phyloP scores from a whole-genome alignment of 306 rosid genomes.

The Hippophae gyantsensis region DNA sequence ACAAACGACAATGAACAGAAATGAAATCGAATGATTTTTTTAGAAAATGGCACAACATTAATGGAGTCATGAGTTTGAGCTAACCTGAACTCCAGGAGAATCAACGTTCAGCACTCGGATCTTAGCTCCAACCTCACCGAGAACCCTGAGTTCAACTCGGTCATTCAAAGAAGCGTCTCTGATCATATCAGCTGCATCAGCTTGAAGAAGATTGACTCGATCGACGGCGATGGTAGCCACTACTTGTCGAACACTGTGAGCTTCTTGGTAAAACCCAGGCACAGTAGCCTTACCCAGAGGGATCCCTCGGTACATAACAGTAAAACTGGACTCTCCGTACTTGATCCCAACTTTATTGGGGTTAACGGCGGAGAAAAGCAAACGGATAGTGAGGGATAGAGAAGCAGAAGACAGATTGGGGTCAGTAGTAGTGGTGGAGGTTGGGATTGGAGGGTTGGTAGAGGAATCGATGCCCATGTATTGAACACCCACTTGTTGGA shows the following conservation, averaged over 20 bases:
- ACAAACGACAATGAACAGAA: neutral
- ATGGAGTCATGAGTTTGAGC: neutral
- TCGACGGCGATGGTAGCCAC: slow-evolving; percentile 76
- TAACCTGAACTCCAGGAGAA: slow-evolving; percentile 84
- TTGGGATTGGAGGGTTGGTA: slow-evolving; percentile 20
- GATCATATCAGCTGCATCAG: slow-evolving; percentile 74
- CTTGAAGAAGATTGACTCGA: slow-evolving; percentile 65
- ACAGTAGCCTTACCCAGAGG: slow-evolving; percentile 77
- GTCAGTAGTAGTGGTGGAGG: slow-evolving; percentile 7
- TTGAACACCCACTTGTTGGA: slow-evolving; percentile 76
- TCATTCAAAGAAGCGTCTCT: slow-evolving; percentile 78
- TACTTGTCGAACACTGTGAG: slow-evolving; percentile 59
- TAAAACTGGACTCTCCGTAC: slow-evolving; percentile 82
- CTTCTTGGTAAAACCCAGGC: slow-evolving; percentile 71
- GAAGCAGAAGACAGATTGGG: slow-evolving; percentile 39
- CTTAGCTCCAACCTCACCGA: slow-evolving; percentile 91
- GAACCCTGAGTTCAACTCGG: slow-evolving; percentile 70
- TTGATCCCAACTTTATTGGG: slow-evolving; percentile 94
- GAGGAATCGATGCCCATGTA: slow-evolving; percentile 64
- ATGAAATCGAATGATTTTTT: no score
- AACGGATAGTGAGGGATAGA: slow-evolving; percentile 53
- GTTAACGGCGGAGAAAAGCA: slow-evolving; percentile 66
- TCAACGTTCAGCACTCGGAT: slow-evolving; percentile 82
- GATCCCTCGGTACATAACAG: slow-evolving; percentile 88
- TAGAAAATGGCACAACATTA: no score